These are phyloP conservation scores for Cunninghamia lanceolata DNA, from an alignment of 75 land plant genomes.

Conservation along the genomic window DNA sequence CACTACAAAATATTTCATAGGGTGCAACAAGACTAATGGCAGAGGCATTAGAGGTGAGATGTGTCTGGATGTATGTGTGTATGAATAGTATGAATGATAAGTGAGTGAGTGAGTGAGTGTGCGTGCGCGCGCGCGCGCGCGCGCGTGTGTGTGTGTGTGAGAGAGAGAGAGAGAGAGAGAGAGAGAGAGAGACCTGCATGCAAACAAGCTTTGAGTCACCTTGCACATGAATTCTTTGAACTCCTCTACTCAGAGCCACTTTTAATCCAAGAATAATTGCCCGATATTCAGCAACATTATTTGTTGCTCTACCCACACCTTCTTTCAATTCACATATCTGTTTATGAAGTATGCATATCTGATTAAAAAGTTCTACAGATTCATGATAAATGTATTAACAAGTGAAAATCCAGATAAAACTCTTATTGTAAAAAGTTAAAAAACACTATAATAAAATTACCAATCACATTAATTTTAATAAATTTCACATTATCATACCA, in stretches of 20 bases:
- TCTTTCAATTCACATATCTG: slow-evolving; percentile 66
- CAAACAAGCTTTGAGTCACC: slow-evolving; percentile 89
- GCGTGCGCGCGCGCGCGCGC: no score
- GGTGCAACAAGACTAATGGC: no score
- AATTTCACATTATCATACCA: slow-evolving; percentile 31
- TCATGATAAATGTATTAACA: background rate
- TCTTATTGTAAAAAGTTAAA: background rate
- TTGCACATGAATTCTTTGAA: slow-evolving; percentile 41
- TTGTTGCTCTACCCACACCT: slow-evolving; percentile 75
- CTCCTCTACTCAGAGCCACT: slow-evolving; percentile 65
- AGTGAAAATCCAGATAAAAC: no score
- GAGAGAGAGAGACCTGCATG: slow-evolving; percentile 55
- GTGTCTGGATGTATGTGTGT: no score
- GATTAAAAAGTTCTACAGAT: background rate
- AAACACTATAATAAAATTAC: background rate
- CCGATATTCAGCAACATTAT: slow-evolving; percentile 88
- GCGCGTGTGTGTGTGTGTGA: background rate
- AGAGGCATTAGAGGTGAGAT: no score
- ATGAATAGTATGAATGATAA: no score
- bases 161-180: slow-evolving; percentile 9
- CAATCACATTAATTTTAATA: background rate
- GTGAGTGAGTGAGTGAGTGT: no score
- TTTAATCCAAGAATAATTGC: slow-evolving; percentile 68
- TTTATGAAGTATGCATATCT: background rate
- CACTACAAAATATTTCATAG: no score